These are phyloP conservation scores for Mesostigma viride DNA, from an alignment of 139 green algal species.

Conservation along the genomic window DNA sequence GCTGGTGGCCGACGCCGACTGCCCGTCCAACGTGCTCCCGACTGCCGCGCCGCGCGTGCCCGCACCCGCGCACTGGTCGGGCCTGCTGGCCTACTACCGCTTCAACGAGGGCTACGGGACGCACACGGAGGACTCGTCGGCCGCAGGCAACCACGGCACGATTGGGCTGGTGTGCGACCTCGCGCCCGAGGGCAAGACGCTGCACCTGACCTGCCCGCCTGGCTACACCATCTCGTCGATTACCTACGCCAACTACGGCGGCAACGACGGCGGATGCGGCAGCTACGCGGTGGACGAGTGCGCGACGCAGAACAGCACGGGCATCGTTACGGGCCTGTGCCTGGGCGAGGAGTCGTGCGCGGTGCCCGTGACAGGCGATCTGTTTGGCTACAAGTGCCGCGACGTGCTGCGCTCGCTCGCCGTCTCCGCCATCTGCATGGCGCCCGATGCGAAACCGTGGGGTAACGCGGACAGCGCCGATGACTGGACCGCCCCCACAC, in stretches of 20 bases:
- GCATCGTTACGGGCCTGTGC: constrained; percentile 13
- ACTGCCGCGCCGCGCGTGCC: neutral
- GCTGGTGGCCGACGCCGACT: neutral
- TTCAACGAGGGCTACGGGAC: constrained; percentile 22
- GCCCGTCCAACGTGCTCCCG: neutral
- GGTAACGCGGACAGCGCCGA: too few species aligned
- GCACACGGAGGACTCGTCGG: constrained; percentile 12
- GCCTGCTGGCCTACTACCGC: constrained; percentile 26
- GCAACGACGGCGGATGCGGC: constrained; percentile 21
- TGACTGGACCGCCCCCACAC: constrained; percentile 12
- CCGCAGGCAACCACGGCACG: constrained; percentile 21
- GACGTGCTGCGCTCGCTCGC: constrained; percentile 13
- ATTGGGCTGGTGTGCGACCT: constrained; percentile 23
- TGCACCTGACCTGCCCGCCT: constrained; percentile 16
- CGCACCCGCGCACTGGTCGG: neutral
- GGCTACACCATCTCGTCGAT: constrained; percentile 20
- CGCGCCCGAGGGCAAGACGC: constrained; percentile 14
- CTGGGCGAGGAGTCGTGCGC: constrained; percentile 14
- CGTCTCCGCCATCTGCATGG: constrained; percentile 21
- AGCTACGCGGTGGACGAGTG: constrained; percentile 19
- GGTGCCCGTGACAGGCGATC: neutral
- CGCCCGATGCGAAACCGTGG: too few species aligned
- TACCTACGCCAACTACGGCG: constrained; percentile 27
- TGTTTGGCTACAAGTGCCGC: constrained; percentile 23
- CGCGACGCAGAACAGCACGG: neutral